Percentiles rank a stretch among this genome's conserved stretches.
These are phyloP conservation scores for Apiotrichum mycotoxinovorans DNA, from an alignment of 1,284 basidiomycete species.

Conservation along the genomic window DNA sequence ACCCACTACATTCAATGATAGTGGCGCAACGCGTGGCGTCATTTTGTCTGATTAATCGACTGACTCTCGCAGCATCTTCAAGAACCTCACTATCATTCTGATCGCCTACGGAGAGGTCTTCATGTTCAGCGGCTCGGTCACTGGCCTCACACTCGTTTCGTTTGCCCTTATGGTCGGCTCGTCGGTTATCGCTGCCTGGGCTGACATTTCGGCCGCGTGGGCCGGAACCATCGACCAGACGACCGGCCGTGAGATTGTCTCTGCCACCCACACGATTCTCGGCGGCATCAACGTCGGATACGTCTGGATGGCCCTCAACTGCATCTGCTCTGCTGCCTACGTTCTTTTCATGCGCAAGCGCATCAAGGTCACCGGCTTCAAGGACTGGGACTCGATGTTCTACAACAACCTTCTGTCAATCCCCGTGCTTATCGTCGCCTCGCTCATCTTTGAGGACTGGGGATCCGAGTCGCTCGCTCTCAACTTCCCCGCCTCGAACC, in stretches of 20 bases:
- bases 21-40: background rate
- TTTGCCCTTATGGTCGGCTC: slow-evolving; percentile 96
- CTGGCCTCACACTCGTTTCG: slow-evolving; percentile 78
- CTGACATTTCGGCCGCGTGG: slow-evolving; percentile 83
- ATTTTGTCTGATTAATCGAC: background rate
- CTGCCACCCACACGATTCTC: slow-evolving; percentile 30
- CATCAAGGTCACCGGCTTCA: slow-evolving; percentile 97
- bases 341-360: slow-evolving; percentile 94
- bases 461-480: slow-evolving; percentile 66
- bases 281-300: slow-evolving; percentile 76
- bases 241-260: slow-evolving; percentile 37
- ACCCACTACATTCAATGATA: no score
- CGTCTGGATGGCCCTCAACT: slow-evolving; percentile 95
- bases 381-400: slow-evolving; percentile 99
- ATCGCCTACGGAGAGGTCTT: slow-evolving; percentile 97
- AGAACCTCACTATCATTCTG: slow-evolving; percentile 97
- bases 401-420: slow-evolving; percentile 98
- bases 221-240: slow-evolving; percentile 58
- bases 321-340: slow-evolving; percentile 84
- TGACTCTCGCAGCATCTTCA: slow-evolving; percentile 67
- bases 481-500: slow-evolving; percentile 87
- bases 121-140: slow-evolving; percentile 92
- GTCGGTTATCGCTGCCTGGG: slow-evolving; percentile 90
- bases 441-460: slow-evolving; percentile 89
- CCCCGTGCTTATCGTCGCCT: slow-evolving; percentile 79